phyloP scores from a whole-genome alignment of 1,284 basidiomycete genomes.

The Trichosporon ovoides region DNA sequence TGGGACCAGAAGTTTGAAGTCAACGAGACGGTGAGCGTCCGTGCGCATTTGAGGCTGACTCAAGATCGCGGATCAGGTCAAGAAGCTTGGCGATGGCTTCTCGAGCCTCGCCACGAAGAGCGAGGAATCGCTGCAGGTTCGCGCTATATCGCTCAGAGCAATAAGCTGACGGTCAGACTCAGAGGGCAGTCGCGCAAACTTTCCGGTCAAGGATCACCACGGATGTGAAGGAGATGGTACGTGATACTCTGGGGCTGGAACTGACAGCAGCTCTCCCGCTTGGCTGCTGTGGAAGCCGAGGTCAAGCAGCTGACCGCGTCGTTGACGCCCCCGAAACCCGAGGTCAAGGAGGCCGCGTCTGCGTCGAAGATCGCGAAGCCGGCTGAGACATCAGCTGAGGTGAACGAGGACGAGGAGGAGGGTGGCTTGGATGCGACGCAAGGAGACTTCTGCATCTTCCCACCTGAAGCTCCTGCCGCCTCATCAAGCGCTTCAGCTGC shows the following conservation, averaged over 20 bases:
- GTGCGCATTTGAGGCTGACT: background rate
- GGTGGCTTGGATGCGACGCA: background rate
- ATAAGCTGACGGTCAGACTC: background rate
- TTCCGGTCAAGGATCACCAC: background rate
- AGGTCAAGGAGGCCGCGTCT: background rate
- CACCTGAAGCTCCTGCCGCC: background rate
- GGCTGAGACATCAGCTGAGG: background rate
- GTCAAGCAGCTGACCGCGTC: background rate
- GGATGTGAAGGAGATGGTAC: background rate
- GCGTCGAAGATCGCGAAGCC: background rate
- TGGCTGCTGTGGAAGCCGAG: background rate
- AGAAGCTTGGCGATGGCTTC: background rate
- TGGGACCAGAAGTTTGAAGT: background rate
- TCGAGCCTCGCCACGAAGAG: background rate
- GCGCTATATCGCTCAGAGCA: no score
- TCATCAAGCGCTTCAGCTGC: background rate
- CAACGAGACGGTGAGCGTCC: background rate
- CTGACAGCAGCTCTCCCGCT: background rate
- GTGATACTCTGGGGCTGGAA: background rate
- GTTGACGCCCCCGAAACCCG: background rate
- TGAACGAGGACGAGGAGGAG: slow-evolving; percentile 4
- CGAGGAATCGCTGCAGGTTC: background rate
- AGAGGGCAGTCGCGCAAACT: background rate
- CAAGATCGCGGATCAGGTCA: background rate
- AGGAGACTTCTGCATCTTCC: slow-evolving; percentile 1